Evolutionary conservation across 352 stramenopile species (phyloP).

Genomic region (Pythium brassicae): DNA sequence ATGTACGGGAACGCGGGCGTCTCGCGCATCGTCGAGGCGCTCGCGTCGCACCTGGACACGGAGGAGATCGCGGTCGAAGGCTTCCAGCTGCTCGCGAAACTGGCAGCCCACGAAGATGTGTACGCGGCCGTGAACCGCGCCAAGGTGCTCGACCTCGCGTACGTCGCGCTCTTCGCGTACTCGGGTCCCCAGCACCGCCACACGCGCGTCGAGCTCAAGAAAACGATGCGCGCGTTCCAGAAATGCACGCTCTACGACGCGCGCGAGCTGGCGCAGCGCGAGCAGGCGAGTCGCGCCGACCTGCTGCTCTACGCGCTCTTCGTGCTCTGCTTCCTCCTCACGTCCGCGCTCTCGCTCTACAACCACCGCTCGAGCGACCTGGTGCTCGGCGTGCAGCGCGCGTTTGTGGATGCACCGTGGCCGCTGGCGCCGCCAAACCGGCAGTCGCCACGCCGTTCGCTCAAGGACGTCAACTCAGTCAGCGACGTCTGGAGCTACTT

Average conservation of each 20-base stretch:
- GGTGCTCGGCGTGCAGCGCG: constrained; percentile 21
- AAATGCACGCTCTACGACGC: constrained; percentile 64
- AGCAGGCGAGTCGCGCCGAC: constrained; percentile 36
- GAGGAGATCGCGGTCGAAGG: constrained; percentile 74
- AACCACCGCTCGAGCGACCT: constrained; percentile 34
- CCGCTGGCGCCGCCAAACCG: not conserved
- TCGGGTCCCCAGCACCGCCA: constrained; percentile 53
- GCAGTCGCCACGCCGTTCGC: constrained; percentile 4
- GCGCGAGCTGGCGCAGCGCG: constrained; percentile 36
- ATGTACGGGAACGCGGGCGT: constrained; percentile 58
- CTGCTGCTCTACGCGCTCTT: constrained; percentile 41
- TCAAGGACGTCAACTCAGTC: constrained; percentile 33
- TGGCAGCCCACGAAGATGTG: constrained; percentile 39
- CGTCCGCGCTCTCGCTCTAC: constrained; percentile 38
- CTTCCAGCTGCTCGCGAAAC: constrained; percentile 56
- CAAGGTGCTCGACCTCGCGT: constrained; percentile 69
- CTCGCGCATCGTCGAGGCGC: constrained; percentile 47
- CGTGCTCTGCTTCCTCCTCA: constrained; percentile 41
- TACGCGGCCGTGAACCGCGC: constrained; percentile 51
- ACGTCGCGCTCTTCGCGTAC: constrained; percentile 67
- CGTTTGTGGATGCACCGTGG: constrained; percentile 14
- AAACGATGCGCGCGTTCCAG: constrained; percentile 57
- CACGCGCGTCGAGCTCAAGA: constrained; percentile 61
- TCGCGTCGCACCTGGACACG: constrained; percentile 65
- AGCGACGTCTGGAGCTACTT: constrained; percentile 58